Conservation (phyloP, 2,329 filamentous ascomycete species). For the Claviceps maximensis region DNA sequence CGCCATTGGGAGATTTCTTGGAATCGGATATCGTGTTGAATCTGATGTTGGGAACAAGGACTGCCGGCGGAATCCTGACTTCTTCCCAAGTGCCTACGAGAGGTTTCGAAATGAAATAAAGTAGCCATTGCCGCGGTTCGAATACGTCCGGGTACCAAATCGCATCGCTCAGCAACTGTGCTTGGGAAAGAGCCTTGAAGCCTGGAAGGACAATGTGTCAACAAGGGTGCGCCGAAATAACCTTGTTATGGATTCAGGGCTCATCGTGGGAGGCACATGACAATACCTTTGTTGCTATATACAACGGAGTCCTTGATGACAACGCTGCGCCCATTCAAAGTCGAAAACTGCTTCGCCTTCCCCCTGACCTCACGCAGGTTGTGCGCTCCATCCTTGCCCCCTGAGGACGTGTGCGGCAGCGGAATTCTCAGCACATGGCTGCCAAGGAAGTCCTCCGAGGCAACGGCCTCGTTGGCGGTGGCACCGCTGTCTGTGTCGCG, state of each 20-base stretch:
- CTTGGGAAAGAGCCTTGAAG: constrained; percentile 84
- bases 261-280: background rate
- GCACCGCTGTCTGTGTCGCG: constrained; percentile 77
- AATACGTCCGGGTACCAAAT: constrained; percentile 83
- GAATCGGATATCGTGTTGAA: constrained; percentile 25
- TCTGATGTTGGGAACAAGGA: constrained; percentile 34
- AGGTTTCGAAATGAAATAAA: constrained; percentile 90
- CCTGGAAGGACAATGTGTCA: constrained; percentile 33
- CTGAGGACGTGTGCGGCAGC: constrained; percentile 31
- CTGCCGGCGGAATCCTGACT: constrained; percentile 54
- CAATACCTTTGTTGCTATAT: constrained; percentile 86
- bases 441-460: constrained; percentile 85
- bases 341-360: constrained; percentile 89
- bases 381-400: constrained; percentile 41
- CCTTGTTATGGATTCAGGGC: background rate
- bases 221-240: background rate
- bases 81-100: constrained; percentile 75
- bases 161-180: constrained; percentile 69
- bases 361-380: constrained; percentile 75
- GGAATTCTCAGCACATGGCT: constrained; percentile 92
- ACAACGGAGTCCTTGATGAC: constrained; percentile 87
- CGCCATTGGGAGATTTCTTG: constrained; percentile 22
- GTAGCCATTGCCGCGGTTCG: constrained; percentile 84
- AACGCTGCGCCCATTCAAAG: constrained; percentile 82
- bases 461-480: constrained; percentile 65